Evolutionary conservation across 305 asterid genomes (phyloP), one percentile per base, ranked within the genome.

Genomic region (Plantago coronopus): DNA sequence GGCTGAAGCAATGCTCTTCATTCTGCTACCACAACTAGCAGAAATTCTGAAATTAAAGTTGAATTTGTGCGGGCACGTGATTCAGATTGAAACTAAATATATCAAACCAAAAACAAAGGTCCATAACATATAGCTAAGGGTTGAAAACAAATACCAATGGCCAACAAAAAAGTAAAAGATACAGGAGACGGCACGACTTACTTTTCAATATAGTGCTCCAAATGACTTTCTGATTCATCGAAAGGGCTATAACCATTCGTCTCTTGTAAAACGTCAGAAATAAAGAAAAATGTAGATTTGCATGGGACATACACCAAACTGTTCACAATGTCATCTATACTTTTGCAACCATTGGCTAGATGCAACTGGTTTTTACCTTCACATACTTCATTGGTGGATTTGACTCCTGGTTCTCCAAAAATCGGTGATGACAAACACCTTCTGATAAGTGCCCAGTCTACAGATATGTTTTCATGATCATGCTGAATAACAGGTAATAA

Each of bases 281-380:
- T 69, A 72, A 94, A 89, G 87, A 72, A 90, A 79, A 87, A 94
- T 21, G 62, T 80, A 34, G 70, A 53, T 76, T 70, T 90, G 83
- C 88, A 81, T 34, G 95, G 95, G 61, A 83, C 90, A 71, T 87
- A 94, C 51, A 89, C 94, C 89, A 89, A 83, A 82, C 99, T 87
- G 74, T 80, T 73, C 62, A 77, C 72, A 55, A 83, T 76, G 74
- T 94, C 95, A 62, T 78, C 61, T 46, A 63, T 38, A 42, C 81
- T 82, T 72, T 69, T 72, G 59, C 69, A 63, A 65, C 94, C 97
- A 77, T 84, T 81, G 63, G 88, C 87, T 68, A 94, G 99, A 74
- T 81, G 85, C 74, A 94, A 71, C 55, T 61, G 65, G 55, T 62
- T 57, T 42, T 73, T 59, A 27, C 34, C 62, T 57, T 73, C 82